phyloP scores from a whole-genome alignment of 2,329 filamentous ascomycete genomes.

The Colletotrichum orbiculare region DNA sequence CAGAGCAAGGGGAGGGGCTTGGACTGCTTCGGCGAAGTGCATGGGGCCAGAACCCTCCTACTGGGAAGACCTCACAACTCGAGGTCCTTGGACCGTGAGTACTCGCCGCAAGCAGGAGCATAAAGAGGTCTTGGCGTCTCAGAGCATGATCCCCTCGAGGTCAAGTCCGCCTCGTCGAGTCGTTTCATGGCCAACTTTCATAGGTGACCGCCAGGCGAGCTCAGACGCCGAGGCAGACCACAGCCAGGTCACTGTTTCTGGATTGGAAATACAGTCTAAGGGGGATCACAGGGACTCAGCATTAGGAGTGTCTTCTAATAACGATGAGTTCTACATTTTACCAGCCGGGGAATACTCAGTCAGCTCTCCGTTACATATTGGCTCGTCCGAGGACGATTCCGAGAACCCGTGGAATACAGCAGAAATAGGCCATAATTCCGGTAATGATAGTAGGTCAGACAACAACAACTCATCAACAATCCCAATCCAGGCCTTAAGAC shows the following conservation, averaged over 20 bases:
- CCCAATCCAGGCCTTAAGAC: background rate
- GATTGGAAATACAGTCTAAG: too few relatives aligned
- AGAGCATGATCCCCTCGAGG: background rate
- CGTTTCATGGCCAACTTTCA: too few relatives aligned
- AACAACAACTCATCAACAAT: background rate
- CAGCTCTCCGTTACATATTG: background rate
- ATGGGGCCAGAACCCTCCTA: background rate
- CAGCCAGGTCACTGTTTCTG: too few relatives aligned
- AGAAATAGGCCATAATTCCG: too few relatives aligned
- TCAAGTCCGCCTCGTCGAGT: background rate
- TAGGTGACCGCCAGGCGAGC: too few relatives aligned
- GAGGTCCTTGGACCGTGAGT: background rate
- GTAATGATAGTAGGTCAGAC: background rate
- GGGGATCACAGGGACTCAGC: too few relatives aligned
- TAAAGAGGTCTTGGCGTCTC: background rate
- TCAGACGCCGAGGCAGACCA: too few relatives aligned
- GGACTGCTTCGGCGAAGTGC: background rate
- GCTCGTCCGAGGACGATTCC: background rate
- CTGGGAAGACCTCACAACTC: background rate
- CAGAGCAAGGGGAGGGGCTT: background rate
- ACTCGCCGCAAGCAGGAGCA: background rate
- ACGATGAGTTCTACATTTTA: too few relatives aligned
- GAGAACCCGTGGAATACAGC: background rate
- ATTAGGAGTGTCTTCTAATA: too few relatives aligned
- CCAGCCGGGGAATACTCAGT: too few relatives aligned